Percentiles rank a stretch among this genome's conserved stretches.
Conservation (phyloP, 208 protist species). For the Wallacemonas sp. region DNA sequence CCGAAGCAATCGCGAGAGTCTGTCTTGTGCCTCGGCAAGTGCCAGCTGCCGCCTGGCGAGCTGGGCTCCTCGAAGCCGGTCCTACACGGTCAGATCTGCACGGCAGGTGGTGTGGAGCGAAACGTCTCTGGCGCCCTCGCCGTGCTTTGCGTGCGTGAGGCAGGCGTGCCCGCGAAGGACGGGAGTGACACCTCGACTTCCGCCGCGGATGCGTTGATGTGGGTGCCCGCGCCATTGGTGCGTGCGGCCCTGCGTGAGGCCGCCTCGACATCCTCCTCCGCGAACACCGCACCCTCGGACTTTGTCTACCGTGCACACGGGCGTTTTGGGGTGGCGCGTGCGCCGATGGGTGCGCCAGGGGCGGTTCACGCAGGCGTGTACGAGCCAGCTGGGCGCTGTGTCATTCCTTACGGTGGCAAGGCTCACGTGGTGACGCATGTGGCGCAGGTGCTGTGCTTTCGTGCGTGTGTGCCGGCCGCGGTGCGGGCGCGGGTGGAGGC, state of each 20-base stretch:
- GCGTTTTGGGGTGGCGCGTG: constrained; percentile 39
- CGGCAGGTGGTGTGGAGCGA: constrained; percentile 29
- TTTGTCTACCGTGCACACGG: constrained; percentile 28
- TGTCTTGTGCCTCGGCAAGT: constrained; percentile 45
- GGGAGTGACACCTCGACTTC: no score
- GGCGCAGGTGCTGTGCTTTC: constrained; percentile 54
- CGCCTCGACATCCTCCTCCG: not conserved
- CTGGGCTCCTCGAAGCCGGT: no score
- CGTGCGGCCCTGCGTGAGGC: not conserved
- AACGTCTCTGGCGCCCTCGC: constrained; percentile 23
- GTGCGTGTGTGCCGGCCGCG: constrained; percentile 22
- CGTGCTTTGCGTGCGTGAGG: constrained; percentile 53
- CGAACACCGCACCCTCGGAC: no score
- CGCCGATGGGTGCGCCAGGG: constrained; percentile 23
- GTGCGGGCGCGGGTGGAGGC: constrained; percentile 12
- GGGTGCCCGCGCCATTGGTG: constrained; percentile 33
- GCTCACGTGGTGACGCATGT: constrained; percentile 30
- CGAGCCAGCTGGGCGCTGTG: constrained; percentile 49
- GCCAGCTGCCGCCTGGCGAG: constrained; percentile 14
- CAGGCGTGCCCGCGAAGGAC: no score
- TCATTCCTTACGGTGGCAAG: constrained; percentile 54
- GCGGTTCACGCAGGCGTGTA: constrained; percentile 41
- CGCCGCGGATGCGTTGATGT: constrained; percentile 16
- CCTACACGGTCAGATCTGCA: constrained; percentile 26
- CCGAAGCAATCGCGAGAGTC: not conserved